Percentiles rank a stretch among this genome's conserved stretches.
Evolutionary conservation across 768 basidiomycete species (phyloP).

Genomic region (Phlebiopsis flavidoalba): DNA sequence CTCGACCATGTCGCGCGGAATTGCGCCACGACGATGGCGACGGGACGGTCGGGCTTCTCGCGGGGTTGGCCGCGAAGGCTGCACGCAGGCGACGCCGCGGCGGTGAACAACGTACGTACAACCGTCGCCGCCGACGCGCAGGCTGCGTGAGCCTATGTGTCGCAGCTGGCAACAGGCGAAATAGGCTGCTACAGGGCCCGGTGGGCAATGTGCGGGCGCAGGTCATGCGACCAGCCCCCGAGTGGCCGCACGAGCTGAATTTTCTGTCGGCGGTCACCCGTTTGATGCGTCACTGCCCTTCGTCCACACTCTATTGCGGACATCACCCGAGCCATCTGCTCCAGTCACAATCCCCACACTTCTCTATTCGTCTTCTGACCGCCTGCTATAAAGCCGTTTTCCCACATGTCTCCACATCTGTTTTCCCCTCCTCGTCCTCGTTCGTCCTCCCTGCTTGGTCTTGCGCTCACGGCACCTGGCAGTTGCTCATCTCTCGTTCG

Average conservation of each 20-base stretch:
- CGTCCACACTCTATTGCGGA: slow-evolving; percentile 3
- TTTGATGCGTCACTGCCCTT: slow-evolving; percentile 1
- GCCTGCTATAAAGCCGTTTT: neutral
- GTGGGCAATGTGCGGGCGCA: neutral
- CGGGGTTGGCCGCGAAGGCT: no score
- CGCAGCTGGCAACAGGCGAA: no score
- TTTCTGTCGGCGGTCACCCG: neutral
- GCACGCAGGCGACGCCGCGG: neutral
- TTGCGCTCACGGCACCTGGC: neutral
- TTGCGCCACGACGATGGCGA: neutral
- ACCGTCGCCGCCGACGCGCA: no score
- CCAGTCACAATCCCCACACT: neutral
- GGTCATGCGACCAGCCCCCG: neutral
- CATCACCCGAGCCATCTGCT: slow-evolving; percentile 1
- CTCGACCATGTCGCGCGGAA: neutral
- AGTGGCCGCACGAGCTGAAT: neutral
- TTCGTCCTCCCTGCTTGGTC: neutral
- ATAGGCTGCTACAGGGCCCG: no score
- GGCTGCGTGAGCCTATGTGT: no score
- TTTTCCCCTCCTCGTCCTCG: neutral
- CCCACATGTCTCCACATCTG: neutral
- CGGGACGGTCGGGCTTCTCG: no score
- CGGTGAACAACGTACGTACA: no score
- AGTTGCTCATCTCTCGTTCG: neutral
- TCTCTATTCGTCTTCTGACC: neutral